Evolutionary conservation across 2,329 filamentous ascomycete genomes (phyloP).

Genomic region (Aspergillus sp.): DNA sequence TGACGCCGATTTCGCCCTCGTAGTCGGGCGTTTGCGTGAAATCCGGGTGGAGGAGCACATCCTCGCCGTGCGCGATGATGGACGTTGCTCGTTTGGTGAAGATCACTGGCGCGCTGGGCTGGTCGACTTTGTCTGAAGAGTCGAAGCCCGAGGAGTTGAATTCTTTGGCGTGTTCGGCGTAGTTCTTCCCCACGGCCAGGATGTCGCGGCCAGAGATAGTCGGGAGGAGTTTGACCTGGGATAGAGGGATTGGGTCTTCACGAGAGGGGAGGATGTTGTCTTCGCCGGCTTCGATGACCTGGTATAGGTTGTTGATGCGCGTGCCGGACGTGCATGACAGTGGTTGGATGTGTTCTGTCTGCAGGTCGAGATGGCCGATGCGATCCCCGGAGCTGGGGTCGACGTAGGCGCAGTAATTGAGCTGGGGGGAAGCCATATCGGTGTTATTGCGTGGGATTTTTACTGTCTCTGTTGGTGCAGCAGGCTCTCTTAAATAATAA

Average conservation of each 20-base stretch:
- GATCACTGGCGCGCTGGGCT: conserved; percentile 55
- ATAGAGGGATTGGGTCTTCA: conserved; percentile 29
- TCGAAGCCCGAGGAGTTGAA: conserved; percentile 59
- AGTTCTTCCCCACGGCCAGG: conserved; percentile 60
- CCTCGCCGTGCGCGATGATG: conserved; percentile 51
- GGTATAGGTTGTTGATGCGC: conserved; percentile 46
- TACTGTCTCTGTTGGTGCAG: too few relatives aligned
- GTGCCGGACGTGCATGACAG: conserved; percentile 2
- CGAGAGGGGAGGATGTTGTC: conserved; percentile 35
- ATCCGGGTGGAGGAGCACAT: conserved; percentile 46
- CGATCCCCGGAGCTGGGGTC: neutral
- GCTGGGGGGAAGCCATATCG: neutral
- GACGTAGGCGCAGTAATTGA: conserved; percentile 7
- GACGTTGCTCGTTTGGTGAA: conserved; percentile 57
- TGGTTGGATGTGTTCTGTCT: neutral
- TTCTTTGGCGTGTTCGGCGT: conserved; percentile 57
- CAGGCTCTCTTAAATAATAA: too few relatives aligned
- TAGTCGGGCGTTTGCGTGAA: conserved; percentile 56
- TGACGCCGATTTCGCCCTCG: conserved; percentile 58
- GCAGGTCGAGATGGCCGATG: conserved; percentile 6
- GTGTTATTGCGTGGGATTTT: too few relatives aligned
- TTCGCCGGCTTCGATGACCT: conserved; percentile 52
- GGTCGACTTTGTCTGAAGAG: conserved; percentile 54
- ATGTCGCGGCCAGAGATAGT: conserved; percentile 52
- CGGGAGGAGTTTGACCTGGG: conserved; percentile 45